Evolutionary conservation across 148 eudicot species (phyloP), one percentile per base, ranked within the genome.

Genomic region (Fagopyrum tataricum): DNA sequence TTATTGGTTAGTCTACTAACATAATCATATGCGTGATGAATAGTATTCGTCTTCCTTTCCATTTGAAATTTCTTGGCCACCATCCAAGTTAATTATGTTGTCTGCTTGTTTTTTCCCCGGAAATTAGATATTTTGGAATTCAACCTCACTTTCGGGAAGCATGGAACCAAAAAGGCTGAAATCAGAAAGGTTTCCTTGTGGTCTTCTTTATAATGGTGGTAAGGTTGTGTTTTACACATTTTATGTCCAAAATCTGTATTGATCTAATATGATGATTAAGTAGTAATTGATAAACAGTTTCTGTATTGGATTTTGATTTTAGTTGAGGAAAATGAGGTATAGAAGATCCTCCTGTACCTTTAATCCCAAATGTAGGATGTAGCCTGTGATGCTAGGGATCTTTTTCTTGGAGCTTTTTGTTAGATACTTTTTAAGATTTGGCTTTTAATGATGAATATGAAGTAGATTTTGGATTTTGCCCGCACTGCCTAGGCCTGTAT

Each of bases 81-180:
- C 66, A 74, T 83, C 67, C 56, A 80, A 81, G 85, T 86, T 85
- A 72, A 80, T 85, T 82, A 71, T 74, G 66, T 73, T 80, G 78
- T 75, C 79, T 84, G 80, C 80, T 80, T 84, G 84, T 76, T 72
- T 78, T 84, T 86, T 79, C 79, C 73, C 72, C 68, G 78, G 73
- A 85, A 79, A 79, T 80, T 87, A 85, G 89, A 87, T 87, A 74
- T 80, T 78, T 84, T 82, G 84, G 52, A 80, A 80, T 76, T 80
- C 87, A 72, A 85, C 83, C 78, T 80, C 80, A 80, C 86, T 85
- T 85, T 78, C 84, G 84, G 84, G 90, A 83, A 80, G 90, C 85
- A 85, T 84, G 82, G 79, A 84, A 79, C 83, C 75, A 85, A 78
- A 85, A 83, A 77, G 85, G 89, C 84, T 85, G 82, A 82, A 79